These are phyloP conservation scores for Graphium sp. DNA, from an alignment of 2,329 filamentous ascomycete species.

Conservation along the genomic window DNA sequence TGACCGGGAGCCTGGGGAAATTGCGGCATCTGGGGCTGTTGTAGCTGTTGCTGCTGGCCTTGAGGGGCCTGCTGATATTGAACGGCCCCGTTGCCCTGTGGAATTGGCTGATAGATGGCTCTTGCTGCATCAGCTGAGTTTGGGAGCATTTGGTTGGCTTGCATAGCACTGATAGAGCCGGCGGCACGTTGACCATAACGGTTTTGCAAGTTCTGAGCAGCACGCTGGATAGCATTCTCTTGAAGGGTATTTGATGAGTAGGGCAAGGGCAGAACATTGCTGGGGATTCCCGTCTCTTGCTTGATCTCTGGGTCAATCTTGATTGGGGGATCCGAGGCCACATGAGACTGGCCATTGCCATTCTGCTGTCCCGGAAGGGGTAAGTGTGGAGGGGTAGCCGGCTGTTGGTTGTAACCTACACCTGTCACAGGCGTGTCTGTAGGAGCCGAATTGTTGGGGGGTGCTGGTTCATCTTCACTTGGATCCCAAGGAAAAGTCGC, in stretches of 20 bases:
- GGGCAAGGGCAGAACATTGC: constrained; percentile 11
- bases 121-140: constrained; percentile 13
- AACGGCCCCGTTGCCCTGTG: constrained; percentile 11
- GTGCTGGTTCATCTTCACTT: constrained; percentile 37
- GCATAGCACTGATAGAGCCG: constrained; percentile 48
- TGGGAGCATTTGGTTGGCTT: constrained; percentile 24
- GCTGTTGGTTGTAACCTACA: constrained; percentile 13
- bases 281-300: constrained; percentile 24
- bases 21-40: constrained; percentile 14
- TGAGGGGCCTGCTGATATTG: no score
- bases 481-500: constrained; percentile 94
- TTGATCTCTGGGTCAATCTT: constrained; percentile 30
- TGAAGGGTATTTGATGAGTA: constrained; percentile 8
- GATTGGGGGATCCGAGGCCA: constrained; percentile 22
- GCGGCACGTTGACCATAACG: constrained; percentile 48
- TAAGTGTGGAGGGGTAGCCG: constrained; percentile 6
- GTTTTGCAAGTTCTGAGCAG: constrained; percentile 36
- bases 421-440: constrained; percentile 9
- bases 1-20: constrained; percentile 13
- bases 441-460: constrained; percentile 8
- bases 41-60: constrained; percentile 9
- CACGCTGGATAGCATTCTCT: constrained; percentile 32
- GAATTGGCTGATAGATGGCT: constrained; percentile 8
- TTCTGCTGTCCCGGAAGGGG: no score
- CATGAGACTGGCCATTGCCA: constrained; percentile 2